phyloP scores from a whole-genome alignment of 2,329 filamentous ascomycete genomes.

The Paracoccidioides lutzii region DNA sequence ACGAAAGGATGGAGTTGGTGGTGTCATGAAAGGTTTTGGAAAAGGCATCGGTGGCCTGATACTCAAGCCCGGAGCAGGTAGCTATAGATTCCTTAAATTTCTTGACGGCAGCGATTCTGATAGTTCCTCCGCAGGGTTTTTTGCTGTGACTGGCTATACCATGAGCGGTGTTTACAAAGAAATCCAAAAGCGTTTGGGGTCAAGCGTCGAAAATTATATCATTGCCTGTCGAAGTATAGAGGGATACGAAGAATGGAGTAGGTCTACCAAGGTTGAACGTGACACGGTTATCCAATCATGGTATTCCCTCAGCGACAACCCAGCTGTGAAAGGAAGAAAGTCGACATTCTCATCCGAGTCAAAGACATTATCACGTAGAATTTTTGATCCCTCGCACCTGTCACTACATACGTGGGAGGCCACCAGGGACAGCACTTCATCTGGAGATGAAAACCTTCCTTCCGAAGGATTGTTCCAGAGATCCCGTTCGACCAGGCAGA shows the following conservation, averaged over 20 bases:
- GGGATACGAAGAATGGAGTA: slow-evolving; percentile 53
- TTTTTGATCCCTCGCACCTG: slow-evolving; percentile 8
- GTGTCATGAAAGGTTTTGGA: slow-evolving; percentile 65
- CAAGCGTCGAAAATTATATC: slow-evolving; percentile 65
- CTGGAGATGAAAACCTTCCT: neutral
- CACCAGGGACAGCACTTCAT: neutral
- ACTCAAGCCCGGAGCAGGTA: slow-evolving; percentile 68
- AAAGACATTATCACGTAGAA: slow-evolving; percentile 18
- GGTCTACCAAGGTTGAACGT: slow-evolving; percentile 45
- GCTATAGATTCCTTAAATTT: slow-evolving; percentile 37
- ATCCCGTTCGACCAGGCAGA: neutral
- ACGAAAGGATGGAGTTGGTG: slow-evolving; percentile 50
- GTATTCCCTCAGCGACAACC: slow-evolving; percentile 47
- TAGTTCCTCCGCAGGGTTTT: slow-evolving; percentile 18
- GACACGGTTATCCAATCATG: slow-evolving; percentile 53
- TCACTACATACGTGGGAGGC: neutral
- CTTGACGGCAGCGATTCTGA: neutral
- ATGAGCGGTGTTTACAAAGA: slow-evolving; percentile 74
- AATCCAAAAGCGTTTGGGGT: slow-evolving; percentile 56
- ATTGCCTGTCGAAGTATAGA: slow-evolving; percentile 63
- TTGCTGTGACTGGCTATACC: slow-evolving; percentile 64
- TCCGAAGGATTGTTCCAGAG: neutral
- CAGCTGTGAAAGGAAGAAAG: slow-evolving; percentile 46
- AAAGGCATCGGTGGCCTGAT: slow-evolving; percentile 73
- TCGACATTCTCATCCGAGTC: slow-evolving; percentile 29